Evolutionary conservation across 495 filamentous ascomycete genomes (phyloP).

Genomic region (Echria macrotheca): DNA sequence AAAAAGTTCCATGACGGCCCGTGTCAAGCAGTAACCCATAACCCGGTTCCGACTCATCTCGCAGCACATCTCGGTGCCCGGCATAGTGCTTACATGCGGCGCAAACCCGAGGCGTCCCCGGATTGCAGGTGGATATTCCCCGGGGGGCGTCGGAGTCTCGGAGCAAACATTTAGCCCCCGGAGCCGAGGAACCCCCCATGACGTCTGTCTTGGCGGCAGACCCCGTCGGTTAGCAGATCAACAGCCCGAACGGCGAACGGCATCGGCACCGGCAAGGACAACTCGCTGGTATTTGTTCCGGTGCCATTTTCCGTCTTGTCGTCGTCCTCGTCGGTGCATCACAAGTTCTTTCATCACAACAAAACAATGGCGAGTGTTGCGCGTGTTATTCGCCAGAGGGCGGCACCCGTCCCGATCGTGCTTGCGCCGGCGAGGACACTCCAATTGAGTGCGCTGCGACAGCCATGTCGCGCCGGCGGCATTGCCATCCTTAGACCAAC

Average conservation of each 20-base stretch:
- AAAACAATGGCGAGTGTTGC: slow-evolving; percentile 11
- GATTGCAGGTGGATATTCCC: too few species aligned
- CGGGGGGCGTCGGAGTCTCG: too few species aligned
- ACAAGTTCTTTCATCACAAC: too few species aligned
- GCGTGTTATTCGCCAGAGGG: slow-evolving; percentile 10
- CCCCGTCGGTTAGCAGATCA: slow-evolving; percentile 4
- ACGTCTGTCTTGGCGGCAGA: neutral
- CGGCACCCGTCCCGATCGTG: slow-evolving; percentile 2
- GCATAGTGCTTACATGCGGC: too few species aligned
- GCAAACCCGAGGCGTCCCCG: too few species aligned
- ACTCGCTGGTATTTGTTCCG: slow-evolving; percentile 4
- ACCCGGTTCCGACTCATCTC: too few species aligned
- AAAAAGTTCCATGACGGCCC: too few species aligned
- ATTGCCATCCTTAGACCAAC: too few species aligned
- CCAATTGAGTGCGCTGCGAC: neutral
- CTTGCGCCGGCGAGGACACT: neutral
- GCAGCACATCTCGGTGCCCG: too few species aligned
- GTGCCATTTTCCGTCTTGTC: neutral
- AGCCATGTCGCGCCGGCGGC: neutral
- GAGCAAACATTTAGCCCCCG: slow-evolving; percentile 5
- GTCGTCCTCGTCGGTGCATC: neutral
- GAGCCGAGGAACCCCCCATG: neutral
- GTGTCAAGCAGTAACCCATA: too few species aligned
- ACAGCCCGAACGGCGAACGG: slow-evolving; percentile 4
- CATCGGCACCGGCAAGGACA: too few species aligned